Percentiles rank a stretch among this genome's conserved stretches.
These are phyloP conservation scores for Coriaria nepalensis DNA, from an alignment of 306 rosid genomes.

Conservation along the genomic window DNA sequence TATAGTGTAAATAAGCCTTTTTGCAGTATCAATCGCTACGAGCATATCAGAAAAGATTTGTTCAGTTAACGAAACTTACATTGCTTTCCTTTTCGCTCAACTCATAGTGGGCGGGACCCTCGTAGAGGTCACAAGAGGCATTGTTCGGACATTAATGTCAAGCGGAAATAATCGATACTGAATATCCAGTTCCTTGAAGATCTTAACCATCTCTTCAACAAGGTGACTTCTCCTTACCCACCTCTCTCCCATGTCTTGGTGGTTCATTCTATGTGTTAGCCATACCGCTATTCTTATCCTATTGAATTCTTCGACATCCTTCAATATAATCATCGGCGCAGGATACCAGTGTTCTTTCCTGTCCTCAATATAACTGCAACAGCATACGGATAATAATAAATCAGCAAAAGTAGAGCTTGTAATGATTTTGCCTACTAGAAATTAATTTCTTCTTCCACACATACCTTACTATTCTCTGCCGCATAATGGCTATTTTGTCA, in stretches of 20 bases:
- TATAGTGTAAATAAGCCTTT: too few relatives aligned
- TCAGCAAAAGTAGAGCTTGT: not conserved
- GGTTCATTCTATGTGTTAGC: constrained; percentile 71
- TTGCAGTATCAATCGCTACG: too few relatives aligned
- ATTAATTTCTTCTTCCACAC: not conserved
- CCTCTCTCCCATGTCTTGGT: constrained; percentile 86
- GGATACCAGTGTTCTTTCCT: constrained; percentile 90
- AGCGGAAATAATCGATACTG: constrained; percentile 53
- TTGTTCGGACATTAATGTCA: constrained; percentile 44
- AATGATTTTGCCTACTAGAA: not conserved
- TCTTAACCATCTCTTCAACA: constrained; percentile 66
- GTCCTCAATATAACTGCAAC: constrained; percentile 61
- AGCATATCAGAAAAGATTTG: too few relatives aligned
- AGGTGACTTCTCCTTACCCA: constrained; percentile 43
- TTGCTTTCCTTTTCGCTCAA: constrained; percentile 20
- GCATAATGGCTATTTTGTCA: constrained; percentile 45
- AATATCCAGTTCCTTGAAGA: constrained; percentile 63
- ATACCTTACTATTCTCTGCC: constrained; percentile 55
- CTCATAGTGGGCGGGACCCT: constrained; percentile 35
- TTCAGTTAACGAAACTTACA: too few relatives aligned
- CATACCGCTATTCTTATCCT: constrained; percentile 51
- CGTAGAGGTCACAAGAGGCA: constrained; percentile 43
- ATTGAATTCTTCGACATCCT: constrained; percentile 43
- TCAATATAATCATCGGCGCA: constrained; percentile 41
- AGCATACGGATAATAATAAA: not conserved